A percentile compares a stretch with the other conserved stretches of the same genome.
phyloP scores from a whole-genome alignment of 495 filamentous ascomycete genomes.

The Aspergillus kassunensis region DNA sequence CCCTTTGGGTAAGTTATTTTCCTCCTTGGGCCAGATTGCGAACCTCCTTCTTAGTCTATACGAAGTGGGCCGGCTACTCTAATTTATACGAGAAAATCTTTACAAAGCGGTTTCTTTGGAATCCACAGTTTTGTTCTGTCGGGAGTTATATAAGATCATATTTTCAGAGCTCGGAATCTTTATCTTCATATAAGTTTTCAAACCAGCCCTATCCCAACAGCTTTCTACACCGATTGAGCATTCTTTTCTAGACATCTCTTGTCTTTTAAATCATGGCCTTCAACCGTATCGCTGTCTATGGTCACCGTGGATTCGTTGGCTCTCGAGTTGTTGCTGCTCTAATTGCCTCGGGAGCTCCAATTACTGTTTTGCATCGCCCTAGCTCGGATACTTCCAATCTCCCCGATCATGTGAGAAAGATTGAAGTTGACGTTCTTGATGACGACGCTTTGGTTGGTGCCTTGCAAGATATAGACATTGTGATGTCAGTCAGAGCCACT shows the following conservation, averaged over 20 bases:
- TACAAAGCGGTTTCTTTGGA: too few species aligned
- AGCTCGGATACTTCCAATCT: conserved; percentile 15
- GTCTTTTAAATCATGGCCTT: neutral
- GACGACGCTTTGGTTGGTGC: conserved; percentile 10
- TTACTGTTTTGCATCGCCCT: conserved; percentile 18
- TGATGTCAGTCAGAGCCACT: conserved; percentile 17
- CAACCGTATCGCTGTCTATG: conserved; percentile 11
- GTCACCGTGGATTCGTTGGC: conserved; percentile 21
- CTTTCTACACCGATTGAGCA: too few species aligned
- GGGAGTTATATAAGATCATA: too few species aligned
- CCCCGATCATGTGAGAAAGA: conserved; percentile 2
- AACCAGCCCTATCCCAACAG: too few species aligned
- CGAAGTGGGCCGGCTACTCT: too few species aligned
- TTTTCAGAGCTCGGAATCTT: too few species aligned
- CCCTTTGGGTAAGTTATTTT: too few species aligned
- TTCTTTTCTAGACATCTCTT: neutral
- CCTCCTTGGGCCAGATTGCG: too few species aligned
- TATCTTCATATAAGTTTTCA: too few species aligned
- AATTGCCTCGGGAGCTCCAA: conserved; percentile 14
- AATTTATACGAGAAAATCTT: too few species aligned
- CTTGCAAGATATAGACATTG: conserved; percentile 22
- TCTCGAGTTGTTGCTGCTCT: conserved; percentile 18
- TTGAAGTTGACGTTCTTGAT: conserved; percentile 19
- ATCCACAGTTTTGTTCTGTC: too few species aligned
- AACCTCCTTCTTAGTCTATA: too few species aligned